Conservation (phyloP, 257 asterid genomes). For the Solanum paucissectum region DNA sequence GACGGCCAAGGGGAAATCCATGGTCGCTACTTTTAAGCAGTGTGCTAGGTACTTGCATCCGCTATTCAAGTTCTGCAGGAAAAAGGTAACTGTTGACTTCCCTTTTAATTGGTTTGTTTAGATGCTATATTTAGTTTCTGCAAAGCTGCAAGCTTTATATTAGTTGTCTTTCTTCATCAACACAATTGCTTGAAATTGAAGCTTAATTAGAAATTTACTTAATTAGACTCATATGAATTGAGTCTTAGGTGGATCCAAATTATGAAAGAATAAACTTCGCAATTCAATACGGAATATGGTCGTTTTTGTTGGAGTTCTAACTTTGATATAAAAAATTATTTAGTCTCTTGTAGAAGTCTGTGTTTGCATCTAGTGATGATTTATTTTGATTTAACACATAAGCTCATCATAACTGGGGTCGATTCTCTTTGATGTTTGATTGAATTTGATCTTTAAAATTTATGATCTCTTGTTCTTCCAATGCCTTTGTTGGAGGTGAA, state of each 20-base stretch:
- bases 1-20: constrained; percentile 90
- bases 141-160: background rate
- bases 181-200: background rate
- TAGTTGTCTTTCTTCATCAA: background rate
- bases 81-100: constrained; percentile 39
- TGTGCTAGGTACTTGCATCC: constrained; percentile 92
- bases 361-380: background rate
- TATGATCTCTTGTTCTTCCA: background rate
- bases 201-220: background rate
- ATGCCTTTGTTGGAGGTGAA: background rate
- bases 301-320: background rate
- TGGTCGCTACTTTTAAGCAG: constrained; percentile 92
- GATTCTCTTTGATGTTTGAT: background rate
- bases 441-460: background rate
- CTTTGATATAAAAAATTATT: background rate
- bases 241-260: background rate
- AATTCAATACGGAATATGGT: background rate
- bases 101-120: background rate
- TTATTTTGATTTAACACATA: background rate
- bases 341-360: background rate
- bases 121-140: background rate
- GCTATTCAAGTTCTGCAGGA: constrained; percentile 88
- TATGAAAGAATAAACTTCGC: background rate
- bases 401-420: background rate
- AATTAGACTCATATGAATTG: background rate